Evolutionary conservation across 2,329 filamentous ascomycete species (phyloP).

Genomic region (Neonectria magnoliae): DNA sequence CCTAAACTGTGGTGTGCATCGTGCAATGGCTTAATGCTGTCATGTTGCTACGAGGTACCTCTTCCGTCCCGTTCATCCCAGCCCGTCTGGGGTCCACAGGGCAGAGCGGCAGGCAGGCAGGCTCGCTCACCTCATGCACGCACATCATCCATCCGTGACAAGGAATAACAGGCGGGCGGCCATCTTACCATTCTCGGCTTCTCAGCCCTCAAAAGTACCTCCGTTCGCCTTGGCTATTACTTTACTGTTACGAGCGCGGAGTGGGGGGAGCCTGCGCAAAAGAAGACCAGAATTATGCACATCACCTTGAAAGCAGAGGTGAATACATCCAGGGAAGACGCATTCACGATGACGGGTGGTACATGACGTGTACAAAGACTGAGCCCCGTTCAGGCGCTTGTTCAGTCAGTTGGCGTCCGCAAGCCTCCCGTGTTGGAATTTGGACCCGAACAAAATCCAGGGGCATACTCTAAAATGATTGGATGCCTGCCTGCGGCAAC

Average conservation of each 20-base stretch:
- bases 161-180: background rate
- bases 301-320: too few relatives aligned
- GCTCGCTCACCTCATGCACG: background rate
- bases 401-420: conserved; percentile 2
- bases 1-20: background rate
- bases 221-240: background rate
- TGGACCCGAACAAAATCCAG: background rate
- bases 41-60: too few relatives aligned
- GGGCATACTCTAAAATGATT: background rate
- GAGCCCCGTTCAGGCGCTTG: conserved; percentile 12
- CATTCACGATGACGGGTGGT: background rate
- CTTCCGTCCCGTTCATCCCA: too few relatives aligned
- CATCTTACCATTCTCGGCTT: conserved; percentile 6
- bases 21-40: too few relatives aligned
- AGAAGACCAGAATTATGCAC: background rate
- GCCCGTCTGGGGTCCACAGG: too few relatives aligned
- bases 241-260: background rate
- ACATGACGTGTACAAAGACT: conserved; percentile 1
- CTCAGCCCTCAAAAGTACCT: conserved; percentile 6
- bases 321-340: background rate
- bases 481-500: background rate
- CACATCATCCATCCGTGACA: background rate
- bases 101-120: background rate
- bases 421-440: too few relatives aligned
- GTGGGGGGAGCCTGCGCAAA: background rate